Evolutionary conservation across 1,284 basidiomycete species (phyloP).

Genomic region (Trichosporon ovoides): DNA sequence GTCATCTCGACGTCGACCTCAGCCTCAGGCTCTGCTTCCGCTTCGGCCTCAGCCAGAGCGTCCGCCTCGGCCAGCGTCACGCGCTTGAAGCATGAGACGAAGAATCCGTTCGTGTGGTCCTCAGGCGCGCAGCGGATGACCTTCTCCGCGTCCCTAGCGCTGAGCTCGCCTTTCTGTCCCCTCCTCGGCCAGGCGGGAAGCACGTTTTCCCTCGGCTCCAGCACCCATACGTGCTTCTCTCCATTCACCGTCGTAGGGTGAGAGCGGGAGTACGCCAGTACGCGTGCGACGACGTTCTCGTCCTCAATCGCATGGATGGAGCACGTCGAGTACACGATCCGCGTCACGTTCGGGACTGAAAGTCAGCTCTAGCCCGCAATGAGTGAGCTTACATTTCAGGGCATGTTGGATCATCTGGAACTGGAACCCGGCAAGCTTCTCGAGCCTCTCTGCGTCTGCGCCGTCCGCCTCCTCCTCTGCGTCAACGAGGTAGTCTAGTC

Average conservation of each 20-base stretch:
- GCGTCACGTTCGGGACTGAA: slow-evolving; percentile 58
- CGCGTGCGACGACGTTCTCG: slow-evolving; percentile 71
- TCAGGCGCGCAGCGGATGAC: slow-evolving; percentile 80
- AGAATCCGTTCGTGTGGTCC: slow-evolving; percentile 90
- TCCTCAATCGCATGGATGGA: slow-evolving; percentile 88
- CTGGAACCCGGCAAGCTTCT: slow-evolving; percentile 80
- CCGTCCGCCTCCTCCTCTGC: slow-evolving; percentile 39
- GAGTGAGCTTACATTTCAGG: slow-evolving; percentile 74
- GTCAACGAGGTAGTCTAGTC: slow-evolving; percentile 75
- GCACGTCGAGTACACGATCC: slow-evolving; percentile 96
- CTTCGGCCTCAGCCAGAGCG: slow-evolving; percentile 5
- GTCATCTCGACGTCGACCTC: slow-evolving; percentile 1
- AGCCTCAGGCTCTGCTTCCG: not conserved
- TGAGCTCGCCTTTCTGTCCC: slow-evolving; percentile 64
- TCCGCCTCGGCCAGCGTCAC: slow-evolving; percentile 7
- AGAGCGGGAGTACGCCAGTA: slow-evolving; percentile 50
- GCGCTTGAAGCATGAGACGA: slow-evolving; percentile 77
- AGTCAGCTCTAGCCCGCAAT: no score
- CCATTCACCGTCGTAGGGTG: not conserved
- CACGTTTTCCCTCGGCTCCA: slow-evolving; percentile 63
- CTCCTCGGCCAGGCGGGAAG: slow-evolving; percentile 73
- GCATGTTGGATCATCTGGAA: slow-evolving; percentile 88
- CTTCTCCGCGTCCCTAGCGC: slow-evolving; percentile 53
- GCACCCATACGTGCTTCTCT: slow-evolving; percentile 52
- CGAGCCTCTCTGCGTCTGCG: slow-evolving; percentile 56